These are phyloP conservation scores for Lasiosphaeria miniovina DNA, from an alignment of 495 filamentous ascomycete genomes.

Conservation along the genomic window DNA sequence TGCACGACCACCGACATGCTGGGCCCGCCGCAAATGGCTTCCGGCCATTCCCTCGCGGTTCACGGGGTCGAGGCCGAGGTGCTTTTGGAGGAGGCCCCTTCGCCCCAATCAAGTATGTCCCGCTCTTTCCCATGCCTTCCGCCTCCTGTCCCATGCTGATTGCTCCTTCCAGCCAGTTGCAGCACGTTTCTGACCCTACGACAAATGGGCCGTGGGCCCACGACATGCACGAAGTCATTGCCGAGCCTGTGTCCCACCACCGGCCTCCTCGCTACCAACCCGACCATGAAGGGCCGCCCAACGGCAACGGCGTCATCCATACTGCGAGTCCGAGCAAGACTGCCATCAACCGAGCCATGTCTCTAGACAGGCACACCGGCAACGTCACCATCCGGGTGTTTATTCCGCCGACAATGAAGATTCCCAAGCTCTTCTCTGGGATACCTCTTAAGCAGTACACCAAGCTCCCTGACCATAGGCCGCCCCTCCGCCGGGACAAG, in stretches of 20 bases:
- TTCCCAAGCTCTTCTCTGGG: constrained; percentile 64
- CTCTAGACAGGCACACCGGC: constrained; percentile 60
- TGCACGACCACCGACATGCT: constrained; percentile 86
- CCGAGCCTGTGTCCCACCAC: constrained; percentile 39
- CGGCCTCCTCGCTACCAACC: constrained; percentile 34
- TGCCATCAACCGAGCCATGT: constrained; percentile 58
- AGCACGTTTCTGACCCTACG: constrained; percentile 50
- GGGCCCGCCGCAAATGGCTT: constrained; percentile 74
- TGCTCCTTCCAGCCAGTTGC: constrained; percentile 39
- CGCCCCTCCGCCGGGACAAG: constrained; percentile 92
- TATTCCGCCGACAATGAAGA: constrained; percentile 68
- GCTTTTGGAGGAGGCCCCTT: constrained; percentile 53
- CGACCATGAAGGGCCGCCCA: constrained; percentile 41
- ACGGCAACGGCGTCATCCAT: constrained; percentile 44
- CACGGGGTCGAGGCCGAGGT: constrained; percentile 49
- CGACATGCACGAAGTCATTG: constrained; percentile 87
- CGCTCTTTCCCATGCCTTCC: constrained; percentile 8
- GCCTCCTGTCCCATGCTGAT: constrained; percentile 29
- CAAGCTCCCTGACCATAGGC: constrained; percentile 89
- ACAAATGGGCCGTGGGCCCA: constrained; percentile 82
- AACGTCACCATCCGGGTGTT: constrained; percentile 77
- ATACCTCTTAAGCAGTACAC: constrained; percentile 83
- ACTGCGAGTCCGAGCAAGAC: constrained; percentile 40
- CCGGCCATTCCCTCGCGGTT: constrained; percentile 62
- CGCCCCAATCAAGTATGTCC: constrained; percentile 56